phyloP scores from a whole-genome alignment of 2,329 filamentous ascomycete species.

The Aureobasidium sp. region DNA sequence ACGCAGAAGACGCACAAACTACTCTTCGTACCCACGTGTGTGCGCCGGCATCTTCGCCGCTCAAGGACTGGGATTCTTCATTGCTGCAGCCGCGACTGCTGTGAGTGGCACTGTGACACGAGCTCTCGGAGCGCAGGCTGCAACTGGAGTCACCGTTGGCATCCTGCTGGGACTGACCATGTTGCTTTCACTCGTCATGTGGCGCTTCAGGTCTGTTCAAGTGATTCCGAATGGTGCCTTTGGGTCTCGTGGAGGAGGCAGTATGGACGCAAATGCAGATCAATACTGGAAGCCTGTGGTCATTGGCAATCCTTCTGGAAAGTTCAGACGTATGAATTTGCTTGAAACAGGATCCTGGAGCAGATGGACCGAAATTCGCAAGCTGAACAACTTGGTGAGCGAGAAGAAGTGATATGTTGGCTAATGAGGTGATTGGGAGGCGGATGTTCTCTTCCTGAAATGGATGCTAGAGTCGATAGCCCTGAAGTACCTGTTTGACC shows the following conservation, averaged over 20 bases:
- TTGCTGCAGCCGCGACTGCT: slow-evolving; percentile 62
- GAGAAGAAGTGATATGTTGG: slow-evolving; percentile 9
- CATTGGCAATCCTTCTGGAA: slow-evolving; percentile 64
- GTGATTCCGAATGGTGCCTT: slow-evolving; percentile 58
- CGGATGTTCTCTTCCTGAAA: not conserved
- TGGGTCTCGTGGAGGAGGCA: slow-evolving; percentile 48
- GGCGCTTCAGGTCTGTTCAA: slow-evolving; percentile 59
- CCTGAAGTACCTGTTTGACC: not conserved
- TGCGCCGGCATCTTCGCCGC: slow-evolving; percentile 63
- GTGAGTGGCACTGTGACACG: slow-evolving; percentile 62
- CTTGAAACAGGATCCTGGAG: slow-evolving; percentile 63
- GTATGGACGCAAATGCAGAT: slow-evolving; percentile 28
- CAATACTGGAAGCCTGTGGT: slow-evolving; percentile 62
- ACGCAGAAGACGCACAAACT: slow-evolving; percentile 55
- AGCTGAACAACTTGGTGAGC: slow-evolving; percentile 36
- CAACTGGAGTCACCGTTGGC: slow-evolving; percentile 61
- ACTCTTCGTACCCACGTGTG: slow-evolving; percentile 68
- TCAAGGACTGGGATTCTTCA: slow-evolving; percentile 62
- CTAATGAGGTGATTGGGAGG: not conserved
- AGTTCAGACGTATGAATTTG: slow-evolving; percentile 62
- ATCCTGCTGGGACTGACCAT: slow-evolving; percentile 60
- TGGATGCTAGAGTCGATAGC: not conserved
- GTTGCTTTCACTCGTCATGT: slow-evolving; percentile 54
- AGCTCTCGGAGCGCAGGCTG: slow-evolving; percentile 58
- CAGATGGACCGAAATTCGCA: slow-evolving; percentile 64